Evolutionary conservation across 1,139 yeast genomes (phyloP).

Genomic region (Diutina sp.): DNA sequence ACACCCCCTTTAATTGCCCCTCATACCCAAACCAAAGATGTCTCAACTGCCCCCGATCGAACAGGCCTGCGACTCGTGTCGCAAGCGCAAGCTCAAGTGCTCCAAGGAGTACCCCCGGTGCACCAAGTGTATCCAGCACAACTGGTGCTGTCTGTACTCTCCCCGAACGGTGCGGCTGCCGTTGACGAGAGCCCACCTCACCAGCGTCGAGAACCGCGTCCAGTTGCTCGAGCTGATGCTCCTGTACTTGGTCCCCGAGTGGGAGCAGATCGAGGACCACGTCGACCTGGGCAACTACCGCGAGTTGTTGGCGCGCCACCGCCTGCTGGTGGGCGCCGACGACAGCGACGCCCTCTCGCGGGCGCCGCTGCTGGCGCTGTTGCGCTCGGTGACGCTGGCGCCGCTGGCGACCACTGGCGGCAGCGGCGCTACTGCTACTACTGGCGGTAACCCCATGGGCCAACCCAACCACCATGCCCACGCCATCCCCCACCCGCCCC

Average conservation of each 20-base stretch:
- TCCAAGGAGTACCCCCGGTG: slow-evolving; percentile 64
- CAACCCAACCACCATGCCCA: neutral
- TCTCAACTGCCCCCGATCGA: slow-evolving; percentile 13
- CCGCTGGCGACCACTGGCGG: neutral
- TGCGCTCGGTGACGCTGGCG: neutral
- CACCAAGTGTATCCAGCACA: slow-evolving; percentile 58
- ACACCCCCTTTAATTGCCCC: neutral
- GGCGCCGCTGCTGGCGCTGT: neutral
- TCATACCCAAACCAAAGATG: no score
- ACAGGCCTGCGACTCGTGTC: slow-evolving; percentile 48
- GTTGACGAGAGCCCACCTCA: slow-evolving; percentile 66
- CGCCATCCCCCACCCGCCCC: neutral
- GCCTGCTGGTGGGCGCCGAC: neutral
- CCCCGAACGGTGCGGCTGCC: slow-evolving; percentile 75
- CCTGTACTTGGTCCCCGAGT: slow-evolving; percentile 20
- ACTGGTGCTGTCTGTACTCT: slow-evolving; percentile 65
- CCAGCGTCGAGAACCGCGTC: slow-evolving; percentile 60
- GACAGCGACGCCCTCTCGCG: neutral
- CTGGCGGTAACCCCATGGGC: neutral
- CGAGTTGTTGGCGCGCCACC: neutral
- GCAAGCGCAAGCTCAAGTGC: slow-evolving; percentile 44
- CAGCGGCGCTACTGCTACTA: no score
- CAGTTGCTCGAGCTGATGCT: slow-evolving; percentile 42
- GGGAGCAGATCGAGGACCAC: slow-evolving; percentile 1
- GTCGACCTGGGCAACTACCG: neutral